Conservation (phyloP, 2,329 filamentous ascomycete species). For the Intubia oerlemansii region DNA sequence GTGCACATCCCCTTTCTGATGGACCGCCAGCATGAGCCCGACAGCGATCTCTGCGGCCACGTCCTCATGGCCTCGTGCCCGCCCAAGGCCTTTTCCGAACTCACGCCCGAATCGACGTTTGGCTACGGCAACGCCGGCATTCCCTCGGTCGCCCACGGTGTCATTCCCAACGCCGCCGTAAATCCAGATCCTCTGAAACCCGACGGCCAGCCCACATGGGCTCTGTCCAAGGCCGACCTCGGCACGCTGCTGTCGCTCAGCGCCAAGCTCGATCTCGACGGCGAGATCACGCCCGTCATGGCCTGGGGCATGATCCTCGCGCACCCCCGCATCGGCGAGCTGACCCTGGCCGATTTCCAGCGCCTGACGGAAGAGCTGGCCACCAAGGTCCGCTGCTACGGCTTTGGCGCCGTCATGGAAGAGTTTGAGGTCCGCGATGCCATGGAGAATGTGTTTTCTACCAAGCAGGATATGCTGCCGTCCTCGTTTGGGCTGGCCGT, state of each 20-base stretch:
- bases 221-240: conserved; percentile 56
- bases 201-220: conserved; percentile 50
- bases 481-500: conserved; percentile 1
- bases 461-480: conserved; percentile 21
- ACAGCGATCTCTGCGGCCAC: conserved; percentile 61
- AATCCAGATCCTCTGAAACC: conserved; percentile 17
- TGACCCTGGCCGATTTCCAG: conserved; percentile 48
- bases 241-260: conserved; percentile 69
- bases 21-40: conserved; percentile 33
- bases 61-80: conserved; percentile 86
- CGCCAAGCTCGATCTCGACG: conserved; percentile 60
- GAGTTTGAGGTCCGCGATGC: conserved; percentile 58
- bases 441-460: conserved; percentile 45
- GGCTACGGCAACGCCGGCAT: conserved; percentile 22
- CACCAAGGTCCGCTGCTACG: conserved; percentile 77
- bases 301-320: conserved; percentile 67
- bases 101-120: conserved; percentile 29
- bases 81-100: conserved; percentile 36
- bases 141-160: too few relatives aligned
- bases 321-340: conserved; percentile 44
- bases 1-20: conserved; percentile 68
- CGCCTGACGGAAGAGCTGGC: conserved; percentile 52
- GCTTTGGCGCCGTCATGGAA: conserved; percentile 45
- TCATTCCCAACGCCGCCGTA: too few relatives aligned
- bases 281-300: conserved; percentile 89